Percentiles rank a stretch among this genome's conserved stretches.
These are phyloP conservation scores for thale cress (Arabidopsis thaliana) DNA, from an alignment of 345 rosid genomes.

Conservation along the genomic window DNA sequence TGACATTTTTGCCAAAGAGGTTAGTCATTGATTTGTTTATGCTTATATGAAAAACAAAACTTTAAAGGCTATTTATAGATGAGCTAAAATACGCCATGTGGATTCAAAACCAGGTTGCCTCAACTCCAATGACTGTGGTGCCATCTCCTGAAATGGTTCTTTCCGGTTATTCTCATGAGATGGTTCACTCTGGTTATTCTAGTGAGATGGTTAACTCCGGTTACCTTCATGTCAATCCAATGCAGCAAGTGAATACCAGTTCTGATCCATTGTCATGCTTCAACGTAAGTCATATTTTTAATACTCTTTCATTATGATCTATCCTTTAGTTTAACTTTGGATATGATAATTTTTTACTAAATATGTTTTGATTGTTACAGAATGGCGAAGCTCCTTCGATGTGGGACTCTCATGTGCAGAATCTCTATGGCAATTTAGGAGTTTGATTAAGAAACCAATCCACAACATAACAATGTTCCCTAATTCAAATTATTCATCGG, in stretches of 20 bases:
- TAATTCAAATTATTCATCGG: slow-evolving; percentile 31
- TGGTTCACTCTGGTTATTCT: slow-evolving; percentile 49
- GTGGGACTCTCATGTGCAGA: slow-evolving; percentile 75
- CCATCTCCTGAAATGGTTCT: slow-evolving; percentile 43
- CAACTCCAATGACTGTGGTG: slow-evolving; percentile 48
- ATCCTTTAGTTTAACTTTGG: neutral
- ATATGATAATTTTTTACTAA: too few species aligned
- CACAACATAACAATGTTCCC: slow-evolving; percentile 40
- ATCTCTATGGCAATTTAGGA: slow-evolving; percentile 62
- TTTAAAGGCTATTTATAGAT: neutral
- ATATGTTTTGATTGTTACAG: slow-evolving; percentile 49
- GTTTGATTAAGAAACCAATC: slow-evolving; percentile 55
- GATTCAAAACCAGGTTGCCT: slow-evolving; percentile 30
- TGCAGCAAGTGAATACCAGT: slow-evolving; percentile 56
- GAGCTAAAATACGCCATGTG: slow-evolving; percentile 15
- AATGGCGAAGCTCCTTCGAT: slow-evolving; percentile 56
- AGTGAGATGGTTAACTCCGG: slow-evolving; percentile 43
- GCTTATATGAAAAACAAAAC: neutral
- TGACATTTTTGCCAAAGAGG: slow-evolving; percentile 82
- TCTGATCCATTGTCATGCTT: slow-evolving; percentile 45
- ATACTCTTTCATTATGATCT: neutral
- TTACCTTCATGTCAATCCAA: slow-evolving; percentile 57
- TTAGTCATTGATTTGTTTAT: slow-evolving; percentile 45
- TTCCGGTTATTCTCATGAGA: slow-evolving; percentile 38
- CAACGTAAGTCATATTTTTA: slow-evolving; percentile 9